Base-by-base conservation (phyloP, 192 early-diverging fungal genomes). In the Ramicandelaber brevisporus region DNA sequence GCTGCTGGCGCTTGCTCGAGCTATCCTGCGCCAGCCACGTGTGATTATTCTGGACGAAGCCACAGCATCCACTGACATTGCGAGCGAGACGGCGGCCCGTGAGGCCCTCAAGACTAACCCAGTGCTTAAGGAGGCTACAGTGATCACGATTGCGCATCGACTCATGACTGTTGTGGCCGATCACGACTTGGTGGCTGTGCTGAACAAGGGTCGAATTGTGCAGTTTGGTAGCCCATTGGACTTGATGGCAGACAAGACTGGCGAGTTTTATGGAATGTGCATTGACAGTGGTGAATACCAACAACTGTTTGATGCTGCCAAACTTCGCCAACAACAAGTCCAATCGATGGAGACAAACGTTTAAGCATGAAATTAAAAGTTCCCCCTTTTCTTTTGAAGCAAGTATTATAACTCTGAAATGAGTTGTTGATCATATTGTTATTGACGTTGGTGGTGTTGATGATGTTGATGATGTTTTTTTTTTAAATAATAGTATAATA, bases 1-100 rank as follows among this genome's bases (percentile, higher is more conserved):
- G 57, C 38, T 88, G 27, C 55, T 88, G 26, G 73, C 76, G 34
- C 51, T 88, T 6, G 78, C 81, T 0, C 61, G 84, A 29, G 79
- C 79, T 7, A 40, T 88, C 39, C 46, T 83, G 23, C 70, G 66
- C 42, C 54, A 65, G 21, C 57, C 63, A 18, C 66, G 54, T 22
- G 63, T 81, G 27, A 53, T 78, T 6, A 43, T 79, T 5, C 46
- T 75, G 38, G 76, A 79, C 41, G 76, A 79, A 43, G 73, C 75
- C 1, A 78, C 70, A 7, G 74, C 73, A 10, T 68, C 65, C 17
- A 71, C 80, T 2, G 78, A 83, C 44, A 58, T 69, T 43, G 73
- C 69, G 29, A 84, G 79, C 2, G 83, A 87, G 38, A n/a, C n/a
- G n/a, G 61, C 62, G 4, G 39, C 67, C 24, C 69, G 84, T 30